These are phyloP conservation scores for Neckera pumila DNA, from an alignment of 225 moss, liverwort and hornwort species.

Conservation along the genomic window DNA sequence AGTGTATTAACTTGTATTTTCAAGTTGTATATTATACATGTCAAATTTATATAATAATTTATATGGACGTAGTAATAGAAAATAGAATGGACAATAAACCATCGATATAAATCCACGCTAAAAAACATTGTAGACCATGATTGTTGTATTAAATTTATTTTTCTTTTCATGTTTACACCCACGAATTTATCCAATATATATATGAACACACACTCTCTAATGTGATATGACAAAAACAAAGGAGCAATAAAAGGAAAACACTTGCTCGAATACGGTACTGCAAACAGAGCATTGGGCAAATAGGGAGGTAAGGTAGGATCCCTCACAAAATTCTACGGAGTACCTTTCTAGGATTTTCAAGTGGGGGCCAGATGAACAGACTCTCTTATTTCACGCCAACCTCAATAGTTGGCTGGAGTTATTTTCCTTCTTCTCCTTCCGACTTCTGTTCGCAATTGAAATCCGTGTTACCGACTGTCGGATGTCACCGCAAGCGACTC, in stretches of 20 bases:
- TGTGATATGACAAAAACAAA: neutral
- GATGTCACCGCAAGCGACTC: neutral
- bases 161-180: neutral
- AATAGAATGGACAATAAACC: too few species aligned
- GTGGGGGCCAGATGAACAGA: neutral
- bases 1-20: too few species aligned
- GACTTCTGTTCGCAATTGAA: neutral
- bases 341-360: neutral
- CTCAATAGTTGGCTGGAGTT: too few species aligned
- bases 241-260: neutral
- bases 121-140: too few species aligned
- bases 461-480: neutral
- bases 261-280: too few species aligned
- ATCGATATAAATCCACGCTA: too few species aligned
- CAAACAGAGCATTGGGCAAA: too few species aligned
- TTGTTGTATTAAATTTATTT: too few species aligned
- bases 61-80: too few species aligned
- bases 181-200: neutral
- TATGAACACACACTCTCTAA: too few species aligned
- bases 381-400: neutral
- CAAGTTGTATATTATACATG: too few species aligned
- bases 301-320: neutral
- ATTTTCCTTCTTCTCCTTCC: neutral
- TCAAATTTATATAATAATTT: too few species aligned
- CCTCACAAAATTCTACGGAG: neutral